Percentiles rank a stretch among this genome's conserved stretches.
Conservation (phyloP, 495 filamentous ascomycete species). For the Pyrenula massariospora region DNA sequence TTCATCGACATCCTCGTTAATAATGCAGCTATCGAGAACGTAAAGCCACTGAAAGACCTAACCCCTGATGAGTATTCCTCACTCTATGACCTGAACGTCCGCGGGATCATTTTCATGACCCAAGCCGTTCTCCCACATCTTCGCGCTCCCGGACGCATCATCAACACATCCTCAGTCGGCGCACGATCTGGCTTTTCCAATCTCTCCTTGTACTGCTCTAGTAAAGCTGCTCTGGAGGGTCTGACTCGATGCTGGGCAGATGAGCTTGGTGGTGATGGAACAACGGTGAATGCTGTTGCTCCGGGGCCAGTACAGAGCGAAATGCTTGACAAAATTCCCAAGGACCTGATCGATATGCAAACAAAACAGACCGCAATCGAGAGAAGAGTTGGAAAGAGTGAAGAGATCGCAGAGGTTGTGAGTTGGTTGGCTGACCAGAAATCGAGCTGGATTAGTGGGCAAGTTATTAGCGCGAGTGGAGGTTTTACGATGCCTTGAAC, state of each 20-base stretch:
- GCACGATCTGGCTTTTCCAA: constrained; percentile 24
- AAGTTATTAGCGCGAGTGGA: constrained; percentile 45
- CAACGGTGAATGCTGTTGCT: constrained; percentile 21
- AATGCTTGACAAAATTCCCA: constrained; percentile 22
- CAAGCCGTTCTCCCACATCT: constrained; percentile 36
- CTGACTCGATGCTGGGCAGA: constrained; percentile 28
- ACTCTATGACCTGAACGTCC: constrained; percentile 30
- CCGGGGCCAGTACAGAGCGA: constrained; percentile 29
- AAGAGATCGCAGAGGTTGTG: constrained; percentile 47
- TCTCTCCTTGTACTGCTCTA: constrained; percentile 25
- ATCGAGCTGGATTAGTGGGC: constrained; percentile 45
- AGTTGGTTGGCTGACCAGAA: constrained; percentile 35
- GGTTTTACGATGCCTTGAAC: constrained; percentile 22
- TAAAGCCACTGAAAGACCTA: constrained; percentile 14
- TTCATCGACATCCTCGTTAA: constrained; percentile 15
- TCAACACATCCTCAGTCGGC: constrained; percentile 41
- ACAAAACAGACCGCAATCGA: constrained; percentile 27
- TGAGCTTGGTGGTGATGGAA: constrained; percentile 27
- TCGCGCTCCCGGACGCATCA: constrained; percentile 32
- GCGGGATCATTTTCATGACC: constrained; percentile 23
- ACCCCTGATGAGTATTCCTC: constrained; percentile 20
- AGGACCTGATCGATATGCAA: constrained; percentile 21
- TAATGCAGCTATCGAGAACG: constrained; percentile 9
- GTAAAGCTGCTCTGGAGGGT: constrained; percentile 35
- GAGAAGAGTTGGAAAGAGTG: constrained; percentile 35